Percentiles rank a stretch among this genome's conserved stretches.
phyloP scores from a whole-genome alignment of 306 rosid genomes.

The Nissolia schottii region DNA sequence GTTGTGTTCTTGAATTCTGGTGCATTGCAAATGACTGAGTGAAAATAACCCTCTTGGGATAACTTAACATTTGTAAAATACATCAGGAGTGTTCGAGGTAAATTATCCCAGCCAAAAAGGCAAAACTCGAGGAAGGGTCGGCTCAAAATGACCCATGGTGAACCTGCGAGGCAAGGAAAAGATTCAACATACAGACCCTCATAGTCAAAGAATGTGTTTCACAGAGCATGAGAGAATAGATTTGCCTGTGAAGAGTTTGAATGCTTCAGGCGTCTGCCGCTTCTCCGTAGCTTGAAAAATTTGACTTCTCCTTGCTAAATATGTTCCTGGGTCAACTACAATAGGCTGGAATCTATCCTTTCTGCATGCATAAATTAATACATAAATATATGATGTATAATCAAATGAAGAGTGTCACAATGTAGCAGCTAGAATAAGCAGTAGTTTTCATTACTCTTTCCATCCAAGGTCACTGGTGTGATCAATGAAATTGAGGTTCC shows the following conservation, averaged over 20 bases:
- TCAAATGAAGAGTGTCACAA: background rate
- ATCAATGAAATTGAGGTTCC: slow-evolving; percentile 75
- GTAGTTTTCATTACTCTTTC: slow-evolving; percentile 66
- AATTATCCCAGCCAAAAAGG: slow-evolving; percentile 83
- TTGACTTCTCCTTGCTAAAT: slow-evolving; percentile 86
- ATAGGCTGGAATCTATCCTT: slow-evolving; percentile 64
- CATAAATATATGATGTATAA: slow-evolving; percentile 19
- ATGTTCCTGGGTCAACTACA: slow-evolving; percentile 68
- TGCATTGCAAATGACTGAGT: slow-evolving; percentile 77
- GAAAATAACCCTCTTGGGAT: slow-evolving; percentile 84
- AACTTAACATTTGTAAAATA: slow-evolving; percentile 69
- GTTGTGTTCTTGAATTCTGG: slow-evolving; percentile 75
- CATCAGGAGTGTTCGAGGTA: slow-evolving; percentile 76
- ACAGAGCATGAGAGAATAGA: slow-evolving; percentile 6
- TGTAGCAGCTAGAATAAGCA: slow-evolving; percentile 6
- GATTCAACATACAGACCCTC: background rate
- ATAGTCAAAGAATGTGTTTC: background rate
- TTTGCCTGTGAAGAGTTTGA: slow-evolving; percentile 82
- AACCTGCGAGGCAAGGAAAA: slow-evolving; percentile 58
- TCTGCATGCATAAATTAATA: slow-evolving; percentile 38
- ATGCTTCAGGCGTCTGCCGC: slow-evolving; percentile 72
- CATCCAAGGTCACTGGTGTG: slow-evolving; percentile 85
- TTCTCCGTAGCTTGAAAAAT: slow-evolving; percentile 78
- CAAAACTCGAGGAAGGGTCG: slow-evolving; percentile 74
- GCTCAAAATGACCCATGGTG: slow-evolving; percentile 79